Evolutionary conservation across 23 red algal genomes (phyloP), one percentile per base, ranked within the genome.

Genomic region (Gracilaria vermiculophylla): DNA sequence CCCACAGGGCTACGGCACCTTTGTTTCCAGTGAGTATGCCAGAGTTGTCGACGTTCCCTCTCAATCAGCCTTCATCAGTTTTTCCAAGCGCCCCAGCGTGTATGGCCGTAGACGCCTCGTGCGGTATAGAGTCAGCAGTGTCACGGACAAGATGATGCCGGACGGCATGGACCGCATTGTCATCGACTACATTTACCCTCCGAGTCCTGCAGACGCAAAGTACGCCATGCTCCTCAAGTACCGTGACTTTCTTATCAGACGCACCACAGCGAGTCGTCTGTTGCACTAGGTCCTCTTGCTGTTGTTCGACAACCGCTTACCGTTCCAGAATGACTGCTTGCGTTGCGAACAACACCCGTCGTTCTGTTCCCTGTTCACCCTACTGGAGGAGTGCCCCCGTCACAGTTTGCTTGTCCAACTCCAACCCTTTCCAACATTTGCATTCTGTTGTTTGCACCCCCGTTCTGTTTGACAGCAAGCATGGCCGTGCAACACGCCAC

Each of bases 1-100:
- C 31, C 91, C 91, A 13, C 81, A 80, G 29, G 91, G 91, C 14
- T 70, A 66, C 13, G 91, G 81, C 5, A 94, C 91, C 3, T 94
- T 94, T 80, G 57, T 75, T 2, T 32, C 51, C 16, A 88, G 82
- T 54, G 91, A 94, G 76, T 94, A 94, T 52, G 76, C 82, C 15
- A 76, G 91, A 49, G 80, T 93, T 15, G 79, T 77, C 15, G 78
- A 85, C 37, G 48, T 93, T 25, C 77, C 72, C 1, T 56, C 53
- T 0, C 77, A 84, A 23, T 57, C 33, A 2, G 65, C 70, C 5
- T 48, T 84, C 31, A 43, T 83, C 0, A 69, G 34, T 14, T 73
- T 92, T 44, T 75, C 72, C 7, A 65, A 58, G 19, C 24, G 36
- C 5, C 65, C 88, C 6, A 82, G 88, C 61, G 58, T 81, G 45